A percentile compares a stretch with the other conserved stretches of the same genome.
phyloP scores from a whole-genome alignment of 2,329 filamentous ascomycete species.

The Aureobasidium sp. region DNA sequence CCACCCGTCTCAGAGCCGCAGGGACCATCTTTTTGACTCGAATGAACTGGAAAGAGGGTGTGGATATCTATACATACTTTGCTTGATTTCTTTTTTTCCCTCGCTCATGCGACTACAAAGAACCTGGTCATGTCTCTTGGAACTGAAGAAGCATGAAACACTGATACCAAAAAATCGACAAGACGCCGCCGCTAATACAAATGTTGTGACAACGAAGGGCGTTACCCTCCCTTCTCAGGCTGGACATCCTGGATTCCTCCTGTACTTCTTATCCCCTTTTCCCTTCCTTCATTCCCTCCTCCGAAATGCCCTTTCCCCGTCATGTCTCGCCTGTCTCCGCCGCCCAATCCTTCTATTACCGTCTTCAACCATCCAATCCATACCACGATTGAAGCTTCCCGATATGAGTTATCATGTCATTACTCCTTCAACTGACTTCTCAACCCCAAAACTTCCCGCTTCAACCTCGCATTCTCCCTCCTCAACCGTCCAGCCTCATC shows the following conservation, averaged over 20 bases:
- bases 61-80: no score
- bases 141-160: no score
- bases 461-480: slow-evolving; percentile 78
- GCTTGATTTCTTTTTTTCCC: no score
- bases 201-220: no score
- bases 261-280: neutral
- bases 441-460: slow-evolving; percentile 69
- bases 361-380: neutral
- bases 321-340: neutral
- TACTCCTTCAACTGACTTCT: slow-evolving; percentile 42
- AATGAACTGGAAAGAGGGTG: neutral
- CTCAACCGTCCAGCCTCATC: slow-evolving; percentile 72
- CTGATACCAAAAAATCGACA: neutral
- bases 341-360: neutral
- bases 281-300: neutral
- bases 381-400: neutral
- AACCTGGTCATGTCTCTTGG: no score
- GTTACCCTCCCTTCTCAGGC: no score
- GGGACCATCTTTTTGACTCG: neutral
- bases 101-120: no score
- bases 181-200: slow-evolving; percentile 12
- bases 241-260: no score
- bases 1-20: no score
- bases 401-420: neutral
- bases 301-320: no score